phyloP scores from a whole-genome alignment of 2,329 filamentous ascomycete species.

The Ophiocordyceps australis region DNA sequence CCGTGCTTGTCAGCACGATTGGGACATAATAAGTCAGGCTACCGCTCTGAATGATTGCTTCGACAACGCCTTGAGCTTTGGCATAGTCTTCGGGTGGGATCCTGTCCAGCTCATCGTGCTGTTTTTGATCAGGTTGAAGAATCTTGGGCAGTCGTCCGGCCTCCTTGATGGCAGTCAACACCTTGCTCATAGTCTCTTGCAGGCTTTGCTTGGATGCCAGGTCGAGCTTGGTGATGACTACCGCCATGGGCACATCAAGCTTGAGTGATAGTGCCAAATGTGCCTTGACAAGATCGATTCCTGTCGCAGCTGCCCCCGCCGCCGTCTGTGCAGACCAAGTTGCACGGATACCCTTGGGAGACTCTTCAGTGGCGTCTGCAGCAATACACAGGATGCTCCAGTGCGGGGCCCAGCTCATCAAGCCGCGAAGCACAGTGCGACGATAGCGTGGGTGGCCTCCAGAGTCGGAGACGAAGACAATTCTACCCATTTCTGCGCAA shows the following conservation, averaged over 20 bases:
- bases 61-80: constrained; percentile 38
- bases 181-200: constrained; percentile 49
- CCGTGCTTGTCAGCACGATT: constrained; percentile 72
- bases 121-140: constrained; percentile 36
- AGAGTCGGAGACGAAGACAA: constrained; percentile 83
- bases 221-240: constrained; percentile 85
- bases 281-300: constrained; percentile 56
- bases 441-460: constrained; percentile 81
- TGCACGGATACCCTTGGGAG: constrained; percentile 12
- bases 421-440: constrained; percentile 69
- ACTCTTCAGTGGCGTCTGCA: constrained; percentile 48
- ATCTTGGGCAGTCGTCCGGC: constrained; percentile 58
- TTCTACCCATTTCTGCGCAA: constrained; percentile 49
- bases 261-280: constrained; percentile 77
- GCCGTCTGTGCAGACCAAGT: constrained; percentile 32
- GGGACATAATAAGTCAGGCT: constrained; percentile 44
- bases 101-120: constrained; percentile 30
- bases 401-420: constrained; percentile 93
- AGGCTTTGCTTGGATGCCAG: constrained; percentile 58
- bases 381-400: constrained; percentile 83
- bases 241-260: constrained; percentile 55
- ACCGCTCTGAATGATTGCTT: constrained; percentile 24
- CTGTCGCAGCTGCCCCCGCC: constrained; percentile 28
- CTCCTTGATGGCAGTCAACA: constrained; percentile 63
- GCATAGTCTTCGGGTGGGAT: constrained; percentile 37